Conservation (phyloP, 2,329 filamentous ascomycete genomes). For the Pestalotiopsis sp. region DNA sequence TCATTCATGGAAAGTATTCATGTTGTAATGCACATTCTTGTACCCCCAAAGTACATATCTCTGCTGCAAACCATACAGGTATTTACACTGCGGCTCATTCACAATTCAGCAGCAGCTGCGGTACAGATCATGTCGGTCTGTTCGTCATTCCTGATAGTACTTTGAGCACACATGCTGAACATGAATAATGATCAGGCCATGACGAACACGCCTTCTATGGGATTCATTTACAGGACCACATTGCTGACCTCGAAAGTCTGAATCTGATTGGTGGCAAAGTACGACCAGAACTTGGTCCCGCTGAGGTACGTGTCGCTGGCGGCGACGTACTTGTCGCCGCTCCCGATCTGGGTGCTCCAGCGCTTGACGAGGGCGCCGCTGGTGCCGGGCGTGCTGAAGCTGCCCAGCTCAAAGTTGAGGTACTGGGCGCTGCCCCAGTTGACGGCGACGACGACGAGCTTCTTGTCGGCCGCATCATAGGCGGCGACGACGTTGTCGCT, state of each 20-base stretch:
- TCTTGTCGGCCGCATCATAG: slow-evolving; percentile 34
- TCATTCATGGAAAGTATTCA: background rate
- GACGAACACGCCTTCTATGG: background rate
- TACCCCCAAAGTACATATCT: no score
- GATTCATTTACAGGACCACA: slow-evolving; percentile 8
- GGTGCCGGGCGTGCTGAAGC: slow-evolving; percentile 32
- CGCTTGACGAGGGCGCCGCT: slow-evolving; percentile 35
- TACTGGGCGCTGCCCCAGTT: slow-evolving; percentile 41
- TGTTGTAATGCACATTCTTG: no score
- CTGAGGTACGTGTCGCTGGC: slow-evolving; percentile 33
- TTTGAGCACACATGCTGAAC: no score
- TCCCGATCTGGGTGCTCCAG: slow-evolving; percentile 40
- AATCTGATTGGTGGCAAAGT: slow-evolving; percentile 35
- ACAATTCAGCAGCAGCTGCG: no score
- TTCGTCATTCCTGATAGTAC: no score
- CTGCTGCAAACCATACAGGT: no score
- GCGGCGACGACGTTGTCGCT: slow-evolving; percentile 39
- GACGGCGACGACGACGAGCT: slow-evolving; percentile 21
- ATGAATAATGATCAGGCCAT: background rate
- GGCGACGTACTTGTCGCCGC: slow-evolving; percentile 35
- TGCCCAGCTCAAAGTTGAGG: slow-evolving; percentile 40
- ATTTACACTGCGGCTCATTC: no score
- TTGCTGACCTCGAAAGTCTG: slow-evolving; percentile 40
- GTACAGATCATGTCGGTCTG: no score
- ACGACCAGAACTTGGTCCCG: slow-evolving; percentile 38